Base-by-base conservation (phyloP, 345 rosid genomes). In the Salix udensis region DNA sequence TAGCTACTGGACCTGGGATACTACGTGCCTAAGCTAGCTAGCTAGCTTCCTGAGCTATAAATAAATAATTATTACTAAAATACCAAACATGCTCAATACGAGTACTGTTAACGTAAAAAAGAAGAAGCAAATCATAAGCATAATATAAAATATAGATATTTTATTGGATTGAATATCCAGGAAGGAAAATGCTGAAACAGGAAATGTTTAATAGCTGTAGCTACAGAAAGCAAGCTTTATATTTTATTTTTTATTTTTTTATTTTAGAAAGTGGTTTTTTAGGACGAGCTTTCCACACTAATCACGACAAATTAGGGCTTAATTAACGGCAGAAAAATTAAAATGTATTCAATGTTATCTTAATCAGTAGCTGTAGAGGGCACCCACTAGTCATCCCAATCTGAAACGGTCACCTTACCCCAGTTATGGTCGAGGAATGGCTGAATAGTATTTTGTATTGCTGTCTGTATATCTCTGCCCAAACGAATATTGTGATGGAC, bases 341-440 rank as follows among this genome's bases (percentile, higher is more conserved):
- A 10, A 19, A 42, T 2, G 10, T 31, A 64, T 42, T 19, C 34
- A 74, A 65, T 31, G 77, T 24, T 52, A 52, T 71, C 42, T 26
- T 34, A 31, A 34, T 9, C 9, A 61, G 14, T 23, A 64, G 19
- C 7, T 2, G 68, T 0, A 28, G 69, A 44, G 61, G 44, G 6
- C 30, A 70, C 34, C 26, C 74, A 76, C 68, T 60, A 10, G 13
- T 28, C 46, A 28, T 4, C 18, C 14, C 1, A 24, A 1, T 12
- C 10, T 26, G 50, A 73, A 86, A 80, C 83, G 76, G 84, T 80
- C 34, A 76, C 48, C 48, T 70, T 64, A 4, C 52, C 52, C 15
- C 52, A 14, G 2, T 77, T 84, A 88, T 85, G 89, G 88, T 68
- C 79, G 71, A 73, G 81, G 82, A 78, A 86, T 82, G 89, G 88